phyloP scores from a whole-genome alignment of 805 yeast species.

The Starmerella geochares region DNA sequence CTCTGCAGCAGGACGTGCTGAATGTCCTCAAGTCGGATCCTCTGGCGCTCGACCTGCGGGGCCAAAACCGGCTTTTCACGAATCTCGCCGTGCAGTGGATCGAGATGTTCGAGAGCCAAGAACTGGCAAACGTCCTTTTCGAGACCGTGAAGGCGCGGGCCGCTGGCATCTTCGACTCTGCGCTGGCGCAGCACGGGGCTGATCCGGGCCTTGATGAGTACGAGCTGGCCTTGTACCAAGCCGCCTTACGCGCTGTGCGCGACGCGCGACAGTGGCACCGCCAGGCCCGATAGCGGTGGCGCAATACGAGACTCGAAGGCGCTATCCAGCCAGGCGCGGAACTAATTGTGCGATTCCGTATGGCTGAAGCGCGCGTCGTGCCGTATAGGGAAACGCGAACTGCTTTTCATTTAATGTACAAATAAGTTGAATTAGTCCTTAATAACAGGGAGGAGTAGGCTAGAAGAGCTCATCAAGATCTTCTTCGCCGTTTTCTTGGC shows the following conservation, averaged over 20 bases:
- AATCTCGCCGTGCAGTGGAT: slow-evolving; percentile 70
- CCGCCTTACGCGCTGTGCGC: slow-evolving; percentile 29
- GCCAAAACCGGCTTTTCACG: slow-evolving; percentile 58
- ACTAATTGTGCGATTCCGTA: too few species aligned
- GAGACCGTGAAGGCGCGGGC: slow-evolving; percentile 55
- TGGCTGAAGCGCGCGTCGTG: too few species aligned
- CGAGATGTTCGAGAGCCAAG: slow-evolving; percentile 53
- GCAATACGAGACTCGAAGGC: too few species aligned
- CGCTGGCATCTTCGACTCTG: slow-evolving; percentile 60
- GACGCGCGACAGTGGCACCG: slow-evolving; percentile 38
- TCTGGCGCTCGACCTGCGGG: slow-evolving; percentile 52
- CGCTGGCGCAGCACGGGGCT: slow-evolving; percentile 40
- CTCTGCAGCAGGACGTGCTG: slow-evolving; percentile 51
- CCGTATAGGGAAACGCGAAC: too few species aligned
- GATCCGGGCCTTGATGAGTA: slow-evolving; percentile 39
- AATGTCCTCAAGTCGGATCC: slow-evolving; percentile 78
- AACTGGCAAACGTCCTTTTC: slow-evolving; percentile 42
- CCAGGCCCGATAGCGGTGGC: not conserved
- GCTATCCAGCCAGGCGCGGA: too few species aligned
- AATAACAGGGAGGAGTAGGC: too few species aligned
- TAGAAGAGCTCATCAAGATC: slow-evolving; percentile 25
- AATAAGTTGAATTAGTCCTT: too few species aligned
- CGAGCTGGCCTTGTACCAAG: slow-evolving; percentile 25
- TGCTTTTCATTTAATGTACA: too few species aligned
- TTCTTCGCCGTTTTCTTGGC: slow-evolving; percentile 13